Evolutionary conservation across 164 flowering plant species (phyloP), one percentile per base, ranked within the genome.

Genomic region (Umbilicus rupestris): DNA sequence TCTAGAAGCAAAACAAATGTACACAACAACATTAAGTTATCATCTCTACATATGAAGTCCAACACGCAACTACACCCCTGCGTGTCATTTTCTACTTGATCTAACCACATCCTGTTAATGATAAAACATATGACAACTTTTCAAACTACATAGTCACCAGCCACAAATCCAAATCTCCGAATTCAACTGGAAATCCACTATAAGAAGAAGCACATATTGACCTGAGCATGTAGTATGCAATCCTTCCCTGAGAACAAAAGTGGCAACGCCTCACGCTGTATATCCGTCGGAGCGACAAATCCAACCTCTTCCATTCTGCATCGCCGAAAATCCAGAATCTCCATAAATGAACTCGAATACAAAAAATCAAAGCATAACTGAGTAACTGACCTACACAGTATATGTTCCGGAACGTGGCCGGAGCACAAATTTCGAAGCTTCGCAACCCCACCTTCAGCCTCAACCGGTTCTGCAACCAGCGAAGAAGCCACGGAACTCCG

Each of bases 191-290:
- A n/a, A 49, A 5, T 47, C 26, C 10, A 47, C 10, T 47, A n/a
- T 47, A n/a, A 41, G 44, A 41, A 64, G 31, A 63, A 31, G 50
- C 68, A 67, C 10, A 20, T 67, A 73, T 30, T 67, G 74, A 93
- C 99, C 96, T 89, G 99, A 67, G 99, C 96, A 71, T 93, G 98
- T 73, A 91, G 84, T 39, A 94, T 75, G 75, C 95, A 89, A 72
- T 94, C 99, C 28, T 78, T 84, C 20, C 99, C 93, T 15, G 92
- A 80, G 31, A 91, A 80, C 4, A 94, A 76, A 62, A 72, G 62
- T 4, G 97, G 97, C 73, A 94, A 78, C 65, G 89, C 85, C 73
- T 89, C 77, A 62, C 64, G 68, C 73, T 94, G 99, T 28, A 91
- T 80, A 73, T 85, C 82, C 7, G 99, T 94, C 7, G 99, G 90